phyloP scores from a whole-genome alignment of 805 yeast genomes.

The Pichia cephalocereana region DNA sequence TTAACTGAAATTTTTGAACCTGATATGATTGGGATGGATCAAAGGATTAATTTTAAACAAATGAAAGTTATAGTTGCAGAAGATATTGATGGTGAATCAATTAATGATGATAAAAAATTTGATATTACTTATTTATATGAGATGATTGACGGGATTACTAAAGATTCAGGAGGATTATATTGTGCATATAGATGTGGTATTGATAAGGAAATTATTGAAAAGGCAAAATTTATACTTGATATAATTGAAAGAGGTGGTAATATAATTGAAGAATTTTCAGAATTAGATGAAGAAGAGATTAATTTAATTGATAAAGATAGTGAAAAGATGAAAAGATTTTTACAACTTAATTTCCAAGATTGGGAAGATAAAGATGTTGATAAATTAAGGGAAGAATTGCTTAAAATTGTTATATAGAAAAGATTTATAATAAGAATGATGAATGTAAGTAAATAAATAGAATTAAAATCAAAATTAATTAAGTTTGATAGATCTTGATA shows the following conservation, averaged over 20 bases:
- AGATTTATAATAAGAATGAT: not conserved
- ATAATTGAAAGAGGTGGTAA: not conserved
- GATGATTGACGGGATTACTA: slow-evolving; percentile 25
- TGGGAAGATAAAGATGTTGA: slow-evolving; percentile 12
- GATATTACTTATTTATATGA: slow-evolving; percentile 28
- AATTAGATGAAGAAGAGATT: not conserved
- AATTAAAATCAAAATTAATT: too few relatives aligned
- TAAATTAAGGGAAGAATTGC: not conserved
- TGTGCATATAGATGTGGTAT: slow-evolving; percentile 29
- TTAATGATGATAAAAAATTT: slow-evolving; percentile 2
- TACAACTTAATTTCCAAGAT: slow-evolving; percentile 6
- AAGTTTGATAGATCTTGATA: slow-evolving; percentile 61
- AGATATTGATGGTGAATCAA: not conserved
- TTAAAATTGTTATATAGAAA: not conserved
- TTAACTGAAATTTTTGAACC: slow-evolving; percentile 32
- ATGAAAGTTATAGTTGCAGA: slow-evolving; percentile 14
- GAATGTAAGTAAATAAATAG: not conserved
- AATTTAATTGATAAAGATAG: not conserved
- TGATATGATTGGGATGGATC: slow-evolving; percentile 11
- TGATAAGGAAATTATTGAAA: slow-evolving; percentile 2
- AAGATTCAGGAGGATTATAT: slow-evolving; percentile 29
- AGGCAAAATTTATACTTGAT: slow-evolving; percentile 5
- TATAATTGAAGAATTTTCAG: slow-evolving; percentile 1
- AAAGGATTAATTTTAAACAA: slow-evolving; percentile 18
- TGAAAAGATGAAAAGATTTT: not conserved